Conservation (phyloP, 1,284 basidiomycete species). For the Trametes hirsuta region DNA sequence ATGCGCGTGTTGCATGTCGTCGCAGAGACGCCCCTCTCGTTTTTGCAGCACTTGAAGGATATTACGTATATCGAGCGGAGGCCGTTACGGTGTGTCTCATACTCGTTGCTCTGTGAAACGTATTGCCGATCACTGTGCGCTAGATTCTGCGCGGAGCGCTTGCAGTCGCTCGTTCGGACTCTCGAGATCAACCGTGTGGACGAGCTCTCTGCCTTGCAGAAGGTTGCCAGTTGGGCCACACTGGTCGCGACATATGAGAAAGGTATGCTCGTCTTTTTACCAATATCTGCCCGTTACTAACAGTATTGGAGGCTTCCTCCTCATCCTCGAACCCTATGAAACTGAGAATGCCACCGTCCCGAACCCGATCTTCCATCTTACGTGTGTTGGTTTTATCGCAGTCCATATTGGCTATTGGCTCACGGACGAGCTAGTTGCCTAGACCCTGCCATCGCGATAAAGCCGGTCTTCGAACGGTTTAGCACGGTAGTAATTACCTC, state of each 20-base stretch:
- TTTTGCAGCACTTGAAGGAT: conserved; percentile 97
- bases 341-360: conserved; percentile 99
- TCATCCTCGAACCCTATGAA: conserved; percentile 98
- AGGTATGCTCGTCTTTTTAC: conserved; percentile 49
- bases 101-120: conserved; percentile 1
- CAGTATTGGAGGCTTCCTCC: conserved; percentile 76
- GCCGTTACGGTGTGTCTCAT: conserved; percentile 75
- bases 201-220: conserved; percentile 91
- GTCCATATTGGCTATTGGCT: conserved; percentile 2
- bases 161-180: conserved; percentile 93
- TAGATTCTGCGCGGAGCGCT: conserved; percentile 95
- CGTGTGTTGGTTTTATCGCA: conserved; percentile 52
- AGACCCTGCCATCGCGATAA: conserved; percentile 97
- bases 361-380: conserved; percentile 98
- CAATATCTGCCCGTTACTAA: conserved; percentile 10
- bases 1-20: conserved; percentile 99
- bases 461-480: conserved; percentile 98
- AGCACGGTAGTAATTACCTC: conserved; percentile 99
- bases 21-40: conserved; percentile 98
- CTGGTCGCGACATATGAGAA: conserved; percentile 98
- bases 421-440: conserved; percentile 69
- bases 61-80: conserved; percentile 98
- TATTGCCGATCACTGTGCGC: conserved; percentile 13
- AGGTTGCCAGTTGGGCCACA: conserved; percentile 96
- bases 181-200: conserved; percentile 91